A percentile compares a stretch with the other conserved stretches of the same genome.
phyloP scores from a whole-genome alignment of 306 rosid genomes.

The Citrullus colocynthis region DNA sequence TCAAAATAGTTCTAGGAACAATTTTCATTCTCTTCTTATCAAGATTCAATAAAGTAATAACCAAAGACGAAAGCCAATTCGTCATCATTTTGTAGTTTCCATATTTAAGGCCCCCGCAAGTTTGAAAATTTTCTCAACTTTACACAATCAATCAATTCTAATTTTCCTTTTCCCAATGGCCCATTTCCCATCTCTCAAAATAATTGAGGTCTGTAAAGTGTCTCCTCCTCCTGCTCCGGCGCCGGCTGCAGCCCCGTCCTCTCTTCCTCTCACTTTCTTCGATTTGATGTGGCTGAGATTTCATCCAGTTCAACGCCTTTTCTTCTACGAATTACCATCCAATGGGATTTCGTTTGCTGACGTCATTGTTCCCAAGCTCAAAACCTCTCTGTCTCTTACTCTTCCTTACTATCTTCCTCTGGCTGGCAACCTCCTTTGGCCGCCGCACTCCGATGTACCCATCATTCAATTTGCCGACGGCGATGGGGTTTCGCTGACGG shows the following conservation, averaged over 20 bases:
- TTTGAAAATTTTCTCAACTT: too few relatives aligned
- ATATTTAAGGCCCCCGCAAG: too few relatives aligned
- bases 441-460: neutral
- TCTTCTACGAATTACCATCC: neutral
- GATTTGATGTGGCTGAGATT: slow-evolving; percentile 12
- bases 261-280: slow-evolving; percentile 24
- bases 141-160: too few relatives aligned
- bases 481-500: neutral
- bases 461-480: neutral
- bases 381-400: neutral
- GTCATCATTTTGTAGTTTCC: too few relatives aligned
- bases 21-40: too few relatives aligned
- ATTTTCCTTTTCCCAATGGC: too few relatives aligned
- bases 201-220: neutral
- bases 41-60: too few relatives aligned
- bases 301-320: slow-evolving; percentile 9
- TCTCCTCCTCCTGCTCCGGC: slow-evolving; percentile 14
- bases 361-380: neutral
- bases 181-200: neutral
- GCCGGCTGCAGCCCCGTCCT: neutral
- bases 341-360: neutral
- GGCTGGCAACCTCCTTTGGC: neutral
- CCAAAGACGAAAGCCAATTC: too few relatives aligned
- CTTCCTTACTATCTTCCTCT: neutral
- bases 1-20: too few relatives aligned